Evolutionary conservation across 2,329 filamentous ascomycete genomes (phyloP).

Genomic region (Calonectria pseudoturangicola): DNA sequence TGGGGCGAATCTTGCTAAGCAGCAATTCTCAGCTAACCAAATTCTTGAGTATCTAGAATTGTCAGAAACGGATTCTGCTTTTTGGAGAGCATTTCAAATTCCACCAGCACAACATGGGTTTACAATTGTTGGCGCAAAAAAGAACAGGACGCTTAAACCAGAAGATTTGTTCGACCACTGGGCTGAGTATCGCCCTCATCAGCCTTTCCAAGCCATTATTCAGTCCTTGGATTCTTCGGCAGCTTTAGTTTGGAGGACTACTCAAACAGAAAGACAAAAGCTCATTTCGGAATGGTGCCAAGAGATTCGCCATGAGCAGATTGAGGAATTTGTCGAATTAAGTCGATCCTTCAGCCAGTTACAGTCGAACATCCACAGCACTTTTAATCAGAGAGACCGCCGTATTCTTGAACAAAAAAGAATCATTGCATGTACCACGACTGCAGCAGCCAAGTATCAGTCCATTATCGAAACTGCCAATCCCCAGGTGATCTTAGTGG

Average conservation of each 20-base stretch:
- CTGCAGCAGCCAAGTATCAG: slow-evolving; percentile 78
- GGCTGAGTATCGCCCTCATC: slow-evolving; percentile 4
- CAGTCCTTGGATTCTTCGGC: slow-evolving; percentile 51
- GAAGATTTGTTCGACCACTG: slow-evolving; percentile 48
- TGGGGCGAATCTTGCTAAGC: slow-evolving; percentile 42
- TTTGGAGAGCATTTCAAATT: slow-evolving; percentile 74
- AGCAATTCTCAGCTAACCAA: slow-evolving; percentile 43
- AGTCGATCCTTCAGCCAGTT: slow-evolving; percentile 64
- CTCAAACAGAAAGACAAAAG: slow-evolving; percentile 57
- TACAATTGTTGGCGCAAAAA: slow-evolving; percentile 64
- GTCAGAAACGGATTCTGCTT: slow-evolving; percentile 67
- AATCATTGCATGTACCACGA: slow-evolving; percentile 83
- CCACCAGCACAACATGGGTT: slow-evolving; percentile 68
- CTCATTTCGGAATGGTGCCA: slow-evolving; percentile 65
- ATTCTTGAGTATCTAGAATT: slow-evolving; percentile 71
- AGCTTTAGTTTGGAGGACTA: slow-evolving; percentile 71
- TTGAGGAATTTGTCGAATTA: slow-evolving; percentile 62
- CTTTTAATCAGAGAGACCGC: slow-evolving; percentile 66
- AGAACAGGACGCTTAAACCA: slow-evolving; percentile 62
- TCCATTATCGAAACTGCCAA: slow-evolving; percentile 70
- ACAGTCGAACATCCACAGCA: slow-evolving; percentile 63
- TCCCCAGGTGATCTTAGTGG: slow-evolving; percentile 78
- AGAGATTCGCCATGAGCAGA: slow-evolving; percentile 69
- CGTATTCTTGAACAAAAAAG: slow-evolving; percentile 70
- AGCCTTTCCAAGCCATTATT: slow-evolving; percentile 2